Base-by-base conservation (phyloP, 1,139 yeast species). In the Candida sp. region DNA sequence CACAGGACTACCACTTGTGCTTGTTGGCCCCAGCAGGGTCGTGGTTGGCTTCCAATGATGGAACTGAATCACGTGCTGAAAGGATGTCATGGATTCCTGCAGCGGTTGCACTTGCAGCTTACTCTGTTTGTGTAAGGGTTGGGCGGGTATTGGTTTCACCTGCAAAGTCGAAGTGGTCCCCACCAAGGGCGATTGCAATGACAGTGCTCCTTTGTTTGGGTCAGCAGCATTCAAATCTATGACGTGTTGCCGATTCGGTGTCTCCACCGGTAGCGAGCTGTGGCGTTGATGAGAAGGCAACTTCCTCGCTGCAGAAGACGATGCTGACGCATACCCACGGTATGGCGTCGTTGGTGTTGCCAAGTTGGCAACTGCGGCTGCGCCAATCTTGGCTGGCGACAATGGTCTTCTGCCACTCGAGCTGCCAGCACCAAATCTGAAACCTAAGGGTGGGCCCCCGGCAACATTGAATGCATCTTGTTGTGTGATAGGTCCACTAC, bases 311-410 rank as follows among this genome's bases (percentile, higher is more conserved):
- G 62, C 49, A 27, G 61, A 52, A 17, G 62, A 49, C 38, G 54
- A 49, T 49, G 59, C 35, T 12, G 61, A 40, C 7, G 65, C 56
- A 31, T 59, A 37, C 2, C 56, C 58, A 1, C 58, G 48, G 55
- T 68, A 73, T 3, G 70, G 68, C 0, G 70, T 59, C 5, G 70
- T 67, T 17, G 78, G 78, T 4, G 71, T 63, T 1, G 73, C 62
- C 17, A 84, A 66, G 44, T 79, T 79, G 2, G 90, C 87, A 1
- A 86, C 89, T 0, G 91, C 90, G 26, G 80, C 83, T 1, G 91
- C 91, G 1, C 92, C 92, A 8, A 86, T 75, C 59, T 85, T 84
- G 0, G 91, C 89, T 0, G 93, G 93, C 2, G 91, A 86, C 28
- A 80, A 48, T 22, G 72, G 64, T 48, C 70, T 47, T 25, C 37